phyloP scores from a whole-genome alignment of 192 early-diverging fungal species.

The Coemansia sp. region DNA sequence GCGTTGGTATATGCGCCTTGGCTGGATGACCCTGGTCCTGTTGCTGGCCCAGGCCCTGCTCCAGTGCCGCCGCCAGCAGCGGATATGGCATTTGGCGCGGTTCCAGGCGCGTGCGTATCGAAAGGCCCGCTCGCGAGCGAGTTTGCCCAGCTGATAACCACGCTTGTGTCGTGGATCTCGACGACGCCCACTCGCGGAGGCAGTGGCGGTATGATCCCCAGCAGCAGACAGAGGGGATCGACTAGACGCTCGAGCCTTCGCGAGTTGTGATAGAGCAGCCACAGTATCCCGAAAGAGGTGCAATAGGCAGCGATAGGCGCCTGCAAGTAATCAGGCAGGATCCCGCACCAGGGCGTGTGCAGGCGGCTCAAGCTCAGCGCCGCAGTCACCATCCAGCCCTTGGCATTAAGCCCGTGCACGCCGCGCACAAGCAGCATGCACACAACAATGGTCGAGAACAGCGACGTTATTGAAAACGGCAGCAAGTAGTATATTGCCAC shows the following conservation, averaged over 20 bases:
- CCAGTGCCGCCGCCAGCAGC: background rate
- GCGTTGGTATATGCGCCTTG: background rate
- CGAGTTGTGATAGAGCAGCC: constrained; percentile 44
- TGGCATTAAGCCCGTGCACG: constrained; percentile 43
- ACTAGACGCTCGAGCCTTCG: constrained; percentile 37
- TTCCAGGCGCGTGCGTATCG: background rate
- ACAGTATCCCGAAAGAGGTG: constrained; percentile 46
- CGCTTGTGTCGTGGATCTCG: constrained; percentile 29
- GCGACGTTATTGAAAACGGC: constrained; percentile 28
- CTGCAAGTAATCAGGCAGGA: constrained; percentile 43
- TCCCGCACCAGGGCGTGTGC: constrained; percentile 44
- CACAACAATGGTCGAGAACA: constrained; percentile 45
- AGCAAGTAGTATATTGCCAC: constrained; percentile 34
- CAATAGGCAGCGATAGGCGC: constrained; percentile 49
- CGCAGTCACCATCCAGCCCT: constrained; percentile 42
- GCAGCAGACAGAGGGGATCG: constrained; percentile 32
- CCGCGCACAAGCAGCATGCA: constrained; percentile 50
- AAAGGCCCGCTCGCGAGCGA: background rate
- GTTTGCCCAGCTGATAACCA: constrained; percentile 19
- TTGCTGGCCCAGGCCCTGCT: too few species aligned
- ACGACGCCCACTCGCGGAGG: constrained; percentile 30
- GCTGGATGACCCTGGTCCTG: background rate
- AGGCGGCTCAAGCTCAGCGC: constrained; percentile 37
- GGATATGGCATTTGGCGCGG: background rate
- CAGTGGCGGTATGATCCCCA: constrained; percentile 41